phyloP scores from a whole-genome alignment of 2,329 filamentous ascomycete genomes.

The Fonsecaea nubica region DNA sequence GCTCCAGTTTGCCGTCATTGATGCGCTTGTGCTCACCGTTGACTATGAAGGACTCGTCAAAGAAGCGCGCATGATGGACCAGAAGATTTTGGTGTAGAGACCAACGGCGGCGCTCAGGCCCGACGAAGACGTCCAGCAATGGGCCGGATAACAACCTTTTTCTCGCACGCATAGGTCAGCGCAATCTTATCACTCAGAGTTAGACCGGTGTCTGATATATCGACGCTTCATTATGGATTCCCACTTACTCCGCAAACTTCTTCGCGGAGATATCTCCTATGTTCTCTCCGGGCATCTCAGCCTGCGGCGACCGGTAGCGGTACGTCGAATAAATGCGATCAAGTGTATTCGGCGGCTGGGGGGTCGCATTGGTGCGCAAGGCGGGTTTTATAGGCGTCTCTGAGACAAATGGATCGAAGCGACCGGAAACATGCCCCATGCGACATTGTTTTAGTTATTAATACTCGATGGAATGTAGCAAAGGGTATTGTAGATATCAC shows the following conservation, averaged over 20 bases:
- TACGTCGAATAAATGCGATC: slow-evolving; percentile 25
- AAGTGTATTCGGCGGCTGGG: slow-evolving; percentile 22
- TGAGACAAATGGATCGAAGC: slow-evolving; percentile 22
- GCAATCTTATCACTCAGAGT: slow-evolving; percentile 20
- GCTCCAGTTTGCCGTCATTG: slow-evolving; percentile 51
- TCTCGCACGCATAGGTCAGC: slow-evolving; percentile 27
- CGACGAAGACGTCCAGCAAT: slow-evolving; percentile 60
- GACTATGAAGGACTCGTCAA: slow-evolving; percentile 47
- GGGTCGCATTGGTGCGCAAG: slow-evolving; percentile 18
- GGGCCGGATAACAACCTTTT: slow-evolving; percentile 60
- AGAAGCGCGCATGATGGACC: slow-evolving; percentile 59
- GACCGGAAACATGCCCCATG: slow-evolving; percentile 27
- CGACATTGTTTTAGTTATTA: slow-evolving; percentile 29
- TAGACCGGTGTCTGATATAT: slow-evolving; percentile 12
- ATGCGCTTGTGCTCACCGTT: slow-evolving; percentile 43
- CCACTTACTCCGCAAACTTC: slow-evolving; percentile 61
- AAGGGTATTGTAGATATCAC: slow-evolving; percentile 8
- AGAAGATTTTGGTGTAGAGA: slow-evolving; percentile 60
- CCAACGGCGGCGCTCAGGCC: slow-evolving; percentile 56
- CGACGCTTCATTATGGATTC: neutral
- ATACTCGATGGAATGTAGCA: slow-evolving; percentile 19
- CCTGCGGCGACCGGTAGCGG: slow-evolving; percentile 5
- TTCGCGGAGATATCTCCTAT: slow-evolving; percentile 56
- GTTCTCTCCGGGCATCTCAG: slow-evolving; percentile 44
- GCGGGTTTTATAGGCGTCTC: slow-evolving; percentile 22